Base-by-base conservation (phyloP, 2,329 filamentous ascomycete genomes). In the Cladophialophora chaetospira region DNA sequence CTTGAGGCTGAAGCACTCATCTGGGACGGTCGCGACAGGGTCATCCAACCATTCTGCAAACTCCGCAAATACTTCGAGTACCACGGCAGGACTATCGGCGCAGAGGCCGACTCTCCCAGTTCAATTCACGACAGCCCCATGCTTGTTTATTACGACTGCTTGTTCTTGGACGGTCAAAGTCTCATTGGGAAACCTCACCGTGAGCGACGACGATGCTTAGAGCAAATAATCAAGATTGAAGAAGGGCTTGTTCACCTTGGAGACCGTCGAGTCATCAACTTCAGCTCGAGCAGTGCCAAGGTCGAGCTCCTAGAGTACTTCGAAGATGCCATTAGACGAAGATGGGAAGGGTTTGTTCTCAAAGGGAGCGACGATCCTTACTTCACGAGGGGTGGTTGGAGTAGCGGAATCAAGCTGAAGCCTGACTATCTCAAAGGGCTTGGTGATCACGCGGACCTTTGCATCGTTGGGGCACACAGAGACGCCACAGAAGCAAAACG, bases 1-100 rank as follows among this genome's bases (percentile, higher is more conserved):
- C 71, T 96, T 0, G 88, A 96, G 67, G 91, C 89, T 2, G 92
- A 97, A 68, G 75, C 96, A 52, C 79, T 94, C 4, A 87, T 93
- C 1, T 95, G 87, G 71, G 89, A 83, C 68, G 85, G 90, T 49
- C 75, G 77, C 72, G 77, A 87, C 40, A 72, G 80, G 19, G 81
- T 77, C 33, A 84, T 95, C 2, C 73, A 91, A 40, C 85, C 85
- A 1, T 96, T 96, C 65, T 85, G 94, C 64, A 88, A 90, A 65
- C 87, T 96, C 58, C 82, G 91, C 43, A 92, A 90, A 64, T 88
- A 95, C 66, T 82, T 96, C 23, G 79, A 82, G 5, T 82, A 91
- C 36, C 87, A 88, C 43, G 91, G 91, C 1, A 77, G 77, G 0
- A 88, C 84, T 55, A 74, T 95, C 52, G 85, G 88, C 1, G 86